Evolutionary conservation across 179 eudicot species (phyloP), one percentile per base, ranked within the genome.

Genomic region (Patellifolia procumbens): DNA sequence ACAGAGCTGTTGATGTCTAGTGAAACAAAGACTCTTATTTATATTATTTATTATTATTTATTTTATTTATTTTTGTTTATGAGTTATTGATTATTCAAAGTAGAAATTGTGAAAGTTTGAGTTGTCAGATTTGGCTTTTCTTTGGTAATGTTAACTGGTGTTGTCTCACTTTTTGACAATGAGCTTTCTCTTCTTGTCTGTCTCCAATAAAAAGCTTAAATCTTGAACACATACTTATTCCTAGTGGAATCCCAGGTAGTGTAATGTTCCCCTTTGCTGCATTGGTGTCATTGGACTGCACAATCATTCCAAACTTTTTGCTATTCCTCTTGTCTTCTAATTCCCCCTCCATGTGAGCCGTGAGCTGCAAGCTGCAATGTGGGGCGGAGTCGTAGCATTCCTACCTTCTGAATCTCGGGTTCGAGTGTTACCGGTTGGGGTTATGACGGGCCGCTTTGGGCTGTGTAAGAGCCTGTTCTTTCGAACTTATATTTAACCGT

Each of bases 41-140:
- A 7, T 17, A 22, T 68, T 24, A 15, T n/a, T n/a, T n/a, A n/a
- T n/a, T n/a, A n/a, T 43, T 24, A n/a, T 24, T 67, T 5, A 43
- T n/a, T n/a, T n/a, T n/a, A n/a, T n/a, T n/a, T n/a, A n/a, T n/a
- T n/a, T n/a, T n/a, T n/a, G n/a, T n/a, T n/a, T n/a, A n/a, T n/a
- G n/a, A n/a, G n/a, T n/a, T n/a, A n/a, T n/a, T n/a, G n/a, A n/a
- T n/a, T n/a, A n/a, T n/a, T n/a, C n/a, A n/a, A 15, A 12, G 70
- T 62, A 74, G 43, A 70, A 70, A 58, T 78, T 58, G 35, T 71
- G 71, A 61, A 35, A 52, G 32, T 43, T 56, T 79, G 81, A 79
- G 81, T 67, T 79, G 81, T 79, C 81, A 79, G 78, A 74, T 66
- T 73, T 79, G 81, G 77, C 81, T 66, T 67, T 79, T 37, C 9